A percentile compares a stretch with the other conserved stretches of the same genome.
Evolutionary conservation across 2,329 filamentous ascomycete species (phyloP).

Genomic region (Cercospora sp.): DNA sequence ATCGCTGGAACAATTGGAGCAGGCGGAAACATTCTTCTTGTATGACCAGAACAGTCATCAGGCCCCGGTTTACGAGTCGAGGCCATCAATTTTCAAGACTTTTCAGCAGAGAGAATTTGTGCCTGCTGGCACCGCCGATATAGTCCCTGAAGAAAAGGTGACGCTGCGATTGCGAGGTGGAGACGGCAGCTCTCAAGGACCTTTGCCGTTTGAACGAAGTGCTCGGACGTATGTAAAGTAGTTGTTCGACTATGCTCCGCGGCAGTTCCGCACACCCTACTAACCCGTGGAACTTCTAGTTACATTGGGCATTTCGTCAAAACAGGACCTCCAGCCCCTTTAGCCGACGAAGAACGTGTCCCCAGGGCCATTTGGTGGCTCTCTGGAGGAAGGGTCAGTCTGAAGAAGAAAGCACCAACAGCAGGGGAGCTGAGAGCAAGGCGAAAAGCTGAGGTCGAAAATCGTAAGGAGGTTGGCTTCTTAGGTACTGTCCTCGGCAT

Average conservation of each 20-base stretch:
- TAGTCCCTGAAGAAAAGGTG: neutral
- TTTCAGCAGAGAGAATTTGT: constrained; percentile 10
- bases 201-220: constrained; percentile 7
- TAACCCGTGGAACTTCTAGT: neutral
- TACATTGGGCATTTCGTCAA: neutral
- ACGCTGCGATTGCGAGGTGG: constrained; percentile 14
- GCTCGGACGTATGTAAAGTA: constrained; percentile 6
- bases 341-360: constrained; percentile 14
- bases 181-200: neutral
- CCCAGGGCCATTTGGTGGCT: constrained; percentile 16
- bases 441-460: constrained; percentile 9
- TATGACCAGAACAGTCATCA: neutral
- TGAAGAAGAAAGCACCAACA: constrained; percentile 11
- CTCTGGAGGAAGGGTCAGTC: constrained; percentile 13
- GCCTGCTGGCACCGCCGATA: neutral
- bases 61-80: neutral
- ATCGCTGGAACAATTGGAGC: neutral
- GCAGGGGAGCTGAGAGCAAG: constrained; percentile 13
- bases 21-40: neutral
- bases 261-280: neutral
- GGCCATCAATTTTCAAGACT: constrained; percentile 4
- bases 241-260: no score
- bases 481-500: constrained; percentile 11
- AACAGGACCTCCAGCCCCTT: neutral
- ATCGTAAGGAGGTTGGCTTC: constrained; percentile 11